Base-by-base conservation (phyloP, 768 basidiomycete species). In the Pholiota microspora region DNA sequence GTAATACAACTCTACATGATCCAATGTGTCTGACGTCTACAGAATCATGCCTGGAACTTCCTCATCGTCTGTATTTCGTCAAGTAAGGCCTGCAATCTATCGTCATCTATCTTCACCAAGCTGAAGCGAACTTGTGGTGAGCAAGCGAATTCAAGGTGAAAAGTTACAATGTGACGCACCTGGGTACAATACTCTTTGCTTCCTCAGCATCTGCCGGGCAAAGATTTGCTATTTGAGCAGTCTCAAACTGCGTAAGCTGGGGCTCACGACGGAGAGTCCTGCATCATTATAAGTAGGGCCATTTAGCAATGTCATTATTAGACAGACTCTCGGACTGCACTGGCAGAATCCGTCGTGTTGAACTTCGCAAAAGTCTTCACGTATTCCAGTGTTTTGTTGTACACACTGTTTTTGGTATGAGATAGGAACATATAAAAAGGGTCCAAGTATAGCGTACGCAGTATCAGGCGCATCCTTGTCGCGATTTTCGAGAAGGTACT, bases 351-450 rank as follows among this genome's bases (percentile, higher is more conserved):
- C 18, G 86, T 88, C 40, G 87, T 91, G 62, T 85, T 89, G 73
- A 94, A 95, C 72, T 94, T 91, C 10, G 92, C 82, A 67, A 96
- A 95, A 7, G 86, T 90, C 69, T 89, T 89, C 59, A 95, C 93
- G 64, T 95, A 95, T 62, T 94, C 92, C 36, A 91, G 74, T 0
- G 94, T 94, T 69, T 95, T 95, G 71, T 93, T 94, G 70, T 92
- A 96, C 10, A 96, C 92, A 25, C 92, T 95, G 60, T 13, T 10
- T 9, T 16, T 5, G n/a, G n/a, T n/a, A 36, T 15, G 9, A 45
- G 7, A 10, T 35, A 21, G n/a, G n/a, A n/a, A n/a, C n/a, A n/a
- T n/a, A n/a, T 10, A 25, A 7, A 5, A 25, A 0, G 5, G 8
- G 44, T 25, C 56, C 31, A 34, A 15, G 4, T 6, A 28, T 10